Conservation (phyloP, 2,329 filamentous ascomycete species). For the Arachnopeziza araneosa region DNA sequence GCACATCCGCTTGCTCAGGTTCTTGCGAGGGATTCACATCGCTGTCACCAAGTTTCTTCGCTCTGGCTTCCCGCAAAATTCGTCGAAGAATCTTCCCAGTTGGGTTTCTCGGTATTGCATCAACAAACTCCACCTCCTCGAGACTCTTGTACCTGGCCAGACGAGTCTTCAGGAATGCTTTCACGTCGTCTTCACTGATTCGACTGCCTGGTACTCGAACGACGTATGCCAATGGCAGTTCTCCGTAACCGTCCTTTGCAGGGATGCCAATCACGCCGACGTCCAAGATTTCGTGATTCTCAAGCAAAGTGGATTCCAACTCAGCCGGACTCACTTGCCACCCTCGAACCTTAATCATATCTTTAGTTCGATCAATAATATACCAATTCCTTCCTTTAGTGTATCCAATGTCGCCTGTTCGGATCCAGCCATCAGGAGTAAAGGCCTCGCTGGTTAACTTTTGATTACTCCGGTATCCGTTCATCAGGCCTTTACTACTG, state of each 20-base stretch:
- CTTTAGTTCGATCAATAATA: slow-evolving; percentile 38
- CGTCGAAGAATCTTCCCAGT: slow-evolving; percentile 41
- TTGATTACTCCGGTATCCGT: slow-evolving; percentile 32
- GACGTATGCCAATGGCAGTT: slow-evolving; percentile 40
- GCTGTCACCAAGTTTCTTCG: not conserved
- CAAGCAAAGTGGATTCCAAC: slow-evolving; percentile 40
- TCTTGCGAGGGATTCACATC: not conserved
- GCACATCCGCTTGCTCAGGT: not conserved
- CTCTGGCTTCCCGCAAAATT: slow-evolving; percentile 9
- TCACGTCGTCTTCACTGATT: slow-evolving; percentile 36
- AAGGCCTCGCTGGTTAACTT: slow-evolving; percentile 26
- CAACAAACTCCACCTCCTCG: slow-evolving; percentile 41
- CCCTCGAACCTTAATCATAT: slow-evolving; percentile 42
- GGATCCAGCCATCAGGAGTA: slow-evolving; percentile 30
- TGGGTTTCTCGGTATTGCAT: slow-evolving; percentile 41
- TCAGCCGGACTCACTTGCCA: slow-evolving; percentile 45
- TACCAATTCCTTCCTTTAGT: slow-evolving; percentile 33
- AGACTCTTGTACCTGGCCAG: slow-evolving; percentile 43
- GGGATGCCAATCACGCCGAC: slow-evolving; percentile 41
- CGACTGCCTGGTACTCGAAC: slow-evolving; percentile 23
- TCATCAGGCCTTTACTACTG: slow-evolving; percentile 29
- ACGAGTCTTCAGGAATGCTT: slow-evolving; percentile 33
- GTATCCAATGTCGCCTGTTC: slow-evolving; percentile 40
- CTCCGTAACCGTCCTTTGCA: slow-evolving; percentile 27
- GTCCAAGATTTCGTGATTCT: slow-evolving; percentile 39